Base-by-base conservation (phyloP, 345 rosid genomes). In the Leavenworthia alabamica region DNA sequence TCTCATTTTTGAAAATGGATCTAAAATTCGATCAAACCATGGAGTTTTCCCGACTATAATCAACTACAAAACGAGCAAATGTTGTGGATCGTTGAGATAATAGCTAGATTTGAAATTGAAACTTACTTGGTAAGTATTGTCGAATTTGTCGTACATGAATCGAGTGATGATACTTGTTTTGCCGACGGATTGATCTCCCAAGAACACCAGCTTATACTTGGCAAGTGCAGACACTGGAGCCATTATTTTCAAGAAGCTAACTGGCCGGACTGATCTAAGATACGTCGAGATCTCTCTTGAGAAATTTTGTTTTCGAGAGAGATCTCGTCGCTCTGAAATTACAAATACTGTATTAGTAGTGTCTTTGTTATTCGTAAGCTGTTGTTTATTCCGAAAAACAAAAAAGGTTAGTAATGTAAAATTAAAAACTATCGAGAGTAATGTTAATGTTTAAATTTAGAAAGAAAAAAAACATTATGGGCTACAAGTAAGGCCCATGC, bases 131-230 rank as follows among this genome's bases (percentile, higher is more conserved):
- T 90, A 90, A 17, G 96, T 90, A 48, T 82, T 90, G 68, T 90
- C 97, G 80, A 90, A 90, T 74, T 90, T 90, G 60, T 90, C 95
- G 64, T 87, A 90, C 95, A 90, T 90, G 80, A 86, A 86, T 48
- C 97, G 90, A 60, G 95, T 86, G 70, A 90, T 90, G 84, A 86
- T 90, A 55, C 97, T 87, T 50, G 95, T 90, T 56, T 86, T 90
- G n/a, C 97, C 97, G 14, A 86, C 97, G 26, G 97, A 90, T 43
- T 86, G 97, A 72, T 90, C 95, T 14, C 97, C 97, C 57, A 87
- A 72, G 73, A 90, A 90, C n/a, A 90, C 97, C 48, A 90, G 82
- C 79, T 90, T 90, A 83, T 90, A 90, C 81, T 90, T 90, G 26
- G 97, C 97, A 15, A 90, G 86, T 28, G 97, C 89, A 23, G 96